Percentiles rank a stretch among this genome's conserved stretches.
phyloP scores from a whole-genome alignment of 164 flowering plant species.

The Santalum album region DNA sequence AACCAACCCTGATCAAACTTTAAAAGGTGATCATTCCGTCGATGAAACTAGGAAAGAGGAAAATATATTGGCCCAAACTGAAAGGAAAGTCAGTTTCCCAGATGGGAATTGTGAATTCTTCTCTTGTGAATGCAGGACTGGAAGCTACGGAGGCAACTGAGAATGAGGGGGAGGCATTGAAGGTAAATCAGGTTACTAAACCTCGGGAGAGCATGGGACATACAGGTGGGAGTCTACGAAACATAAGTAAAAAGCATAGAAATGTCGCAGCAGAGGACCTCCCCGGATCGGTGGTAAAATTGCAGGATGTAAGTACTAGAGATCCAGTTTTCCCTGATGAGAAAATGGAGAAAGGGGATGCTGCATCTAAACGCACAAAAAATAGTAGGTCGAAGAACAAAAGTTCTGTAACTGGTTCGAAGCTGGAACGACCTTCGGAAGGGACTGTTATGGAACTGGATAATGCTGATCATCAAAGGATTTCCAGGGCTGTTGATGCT shows the following conservation, averaged over 20 bases:
- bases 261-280: slow-evolving; percentile 12
- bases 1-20: slow-evolving; percentile 10
- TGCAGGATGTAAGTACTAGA: slow-evolving; percentile 9
- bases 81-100: slow-evolving; percentile 9
- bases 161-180: slow-evolving; percentile 13
- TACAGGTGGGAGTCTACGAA: slow-evolving; percentile 16
- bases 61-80: slow-evolving; percentile 5
- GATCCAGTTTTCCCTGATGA: slow-evolving; percentile 11
- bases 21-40: slow-evolving; percentile 5
- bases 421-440: not conserved
- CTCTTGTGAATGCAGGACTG: slow-evolving; percentile 7
- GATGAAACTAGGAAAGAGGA: slow-evolving; percentile 10
- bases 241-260: slow-evolving; percentile 24
- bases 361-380: slow-evolving; percentile 12
- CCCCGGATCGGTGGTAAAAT: slow-evolving; percentile 9
- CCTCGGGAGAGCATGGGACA: slow-evolving; percentile 8
- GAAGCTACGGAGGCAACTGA: slow-evolving; percentile 12
- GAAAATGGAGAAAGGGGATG: slow-evolving; percentile 12
- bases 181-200: slow-evolving; percentile 9
- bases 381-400: slow-evolving; percentile 13
- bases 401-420: slow-evolving; percentile 8
- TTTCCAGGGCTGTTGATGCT: no score
- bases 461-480: no score
- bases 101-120: not conserved
- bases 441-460: no score